These are phyloP conservation scores for Melaleuca quinquenervia DNA, from an alignment of 345 rosid species.

Conservation along the genomic window DNA sequence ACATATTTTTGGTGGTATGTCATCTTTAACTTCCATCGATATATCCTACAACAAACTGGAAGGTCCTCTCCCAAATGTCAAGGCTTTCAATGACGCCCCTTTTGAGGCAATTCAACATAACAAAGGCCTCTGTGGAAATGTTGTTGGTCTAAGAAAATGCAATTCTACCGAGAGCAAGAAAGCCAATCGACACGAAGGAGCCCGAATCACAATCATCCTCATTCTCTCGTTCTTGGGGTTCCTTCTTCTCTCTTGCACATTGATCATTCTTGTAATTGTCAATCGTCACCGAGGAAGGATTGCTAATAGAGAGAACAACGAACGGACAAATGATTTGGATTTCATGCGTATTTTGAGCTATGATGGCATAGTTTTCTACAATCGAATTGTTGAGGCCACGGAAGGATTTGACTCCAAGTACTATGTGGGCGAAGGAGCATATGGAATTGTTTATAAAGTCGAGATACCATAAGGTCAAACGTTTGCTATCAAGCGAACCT, in stretches of 20 bases:
- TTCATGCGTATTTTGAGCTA: background rate
- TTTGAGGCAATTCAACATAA: background rate
- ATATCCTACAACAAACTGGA: background rate
- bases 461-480: background rate
- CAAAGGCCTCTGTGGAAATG: background rate
- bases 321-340: background rate
- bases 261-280: background rate
- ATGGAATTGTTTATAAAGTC: background rate
- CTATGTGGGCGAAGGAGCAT: background rate
- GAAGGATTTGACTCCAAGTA: background rate
- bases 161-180: accelerated
- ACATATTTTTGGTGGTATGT: background rate
- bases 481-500: background rate
- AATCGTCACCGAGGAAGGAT: background rate
- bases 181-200: accelerated
- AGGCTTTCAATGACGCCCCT: background rate
- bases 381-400: background rate
- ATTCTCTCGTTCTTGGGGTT: background rate
- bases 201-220: background rate
- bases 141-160: accelerated
- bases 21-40: background rate
- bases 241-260: background rate
- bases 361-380: background rate
- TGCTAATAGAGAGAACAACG: accelerated
- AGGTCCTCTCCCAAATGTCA: background rate